Evolutionary conservation across 345 rosid genomes (phyloP).

Genomic region (Lepidium sativum): DNA sequence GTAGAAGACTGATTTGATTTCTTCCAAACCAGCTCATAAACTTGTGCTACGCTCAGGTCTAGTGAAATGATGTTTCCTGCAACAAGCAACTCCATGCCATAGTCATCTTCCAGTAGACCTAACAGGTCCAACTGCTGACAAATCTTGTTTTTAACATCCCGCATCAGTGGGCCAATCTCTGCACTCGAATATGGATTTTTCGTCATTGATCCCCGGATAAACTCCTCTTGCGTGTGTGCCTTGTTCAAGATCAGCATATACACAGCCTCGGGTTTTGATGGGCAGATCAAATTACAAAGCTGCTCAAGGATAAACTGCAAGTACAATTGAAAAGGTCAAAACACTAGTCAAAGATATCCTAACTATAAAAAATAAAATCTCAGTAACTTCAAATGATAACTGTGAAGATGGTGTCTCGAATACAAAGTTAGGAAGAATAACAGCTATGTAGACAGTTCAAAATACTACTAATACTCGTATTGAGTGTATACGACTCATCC

Average conservation of each 20-base stretch:
- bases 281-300: constrained; percentile 97
- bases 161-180: constrained; percentile 98
- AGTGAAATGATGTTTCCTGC: constrained; percentile 98
- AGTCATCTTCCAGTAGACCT: constrained; percentile 92
- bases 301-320: constrained; percentile 95
- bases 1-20: constrained; percentile 78
- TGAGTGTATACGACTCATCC: not conserved
- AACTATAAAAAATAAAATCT: not conserved
- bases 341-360: not conserved
- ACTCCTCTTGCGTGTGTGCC: constrained; percentile 97
- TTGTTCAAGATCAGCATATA: constrained; percentile 82
- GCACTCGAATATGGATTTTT: constrained; percentile 96
- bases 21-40: constrained; percentile 98
- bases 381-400: constrained; percentile 6
- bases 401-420: not conserved
- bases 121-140: constrained; percentile 88
- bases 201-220: constrained; percentile 97
- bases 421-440: not conserved
- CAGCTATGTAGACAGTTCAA: constrained; percentile 2
- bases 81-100: constrained; percentile 90
- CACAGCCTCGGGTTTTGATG: constrained; percentile 92
- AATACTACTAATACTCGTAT: not conserved
- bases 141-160: constrained; percentile 96
- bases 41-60: constrained; percentile 94
- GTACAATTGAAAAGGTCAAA: constrained; percentile 27